A percentile compares a stretch with the other conserved stretches of the same genome.
phyloP scores from a whole-genome alignment of 1,284 basidiomycete species.

The Tylopilus sp. region DNA sequence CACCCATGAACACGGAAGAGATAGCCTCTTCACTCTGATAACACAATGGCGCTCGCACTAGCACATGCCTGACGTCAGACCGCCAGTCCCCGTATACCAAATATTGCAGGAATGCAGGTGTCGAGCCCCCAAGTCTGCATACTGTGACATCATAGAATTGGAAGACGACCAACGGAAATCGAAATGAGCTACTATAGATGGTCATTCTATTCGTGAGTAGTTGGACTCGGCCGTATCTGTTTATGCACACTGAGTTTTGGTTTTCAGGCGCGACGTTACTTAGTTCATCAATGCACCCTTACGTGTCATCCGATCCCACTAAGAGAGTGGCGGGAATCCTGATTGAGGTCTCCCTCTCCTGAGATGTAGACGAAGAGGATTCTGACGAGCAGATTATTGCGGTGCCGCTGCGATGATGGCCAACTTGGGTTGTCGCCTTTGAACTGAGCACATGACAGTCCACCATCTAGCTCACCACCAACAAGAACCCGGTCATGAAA shows the following conservation, averaged over 20 bases:
- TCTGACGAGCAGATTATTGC: conserved; percentile 88
- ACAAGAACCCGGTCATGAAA: conserved; percentile 81
- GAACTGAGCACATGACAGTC: conserved; percentile 81
- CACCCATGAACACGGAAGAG: too few species aligned
- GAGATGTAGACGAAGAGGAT: conserved; percentile 90
- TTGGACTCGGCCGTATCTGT: too few species aligned
- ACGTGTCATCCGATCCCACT: conserved; percentile 86
- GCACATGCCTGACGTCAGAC: too few species aligned
- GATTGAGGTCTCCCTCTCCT: conserved; percentile 83
- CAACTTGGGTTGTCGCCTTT: conserved; percentile 92
- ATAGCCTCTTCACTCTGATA: too few species aligned
- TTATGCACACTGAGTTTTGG: conserved; percentile 27
- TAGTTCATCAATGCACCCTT: conserved; percentile 97
- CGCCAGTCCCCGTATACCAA: too few species aligned
- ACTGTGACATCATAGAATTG: too few species aligned
- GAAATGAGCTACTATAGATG: too few species aligned
- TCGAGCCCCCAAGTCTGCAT: too few species aligned
- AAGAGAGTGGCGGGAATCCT: conserved; percentile 86
- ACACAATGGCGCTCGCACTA: too few species aligned
- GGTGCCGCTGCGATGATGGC: conserved; percentile 96
- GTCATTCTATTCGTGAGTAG: too few species aligned
- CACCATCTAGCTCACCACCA: conserved; percentile 96
- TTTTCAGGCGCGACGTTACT: conserved; percentile 84
- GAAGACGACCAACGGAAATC: too few species aligned
- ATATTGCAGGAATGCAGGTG: too few species aligned